A percentile compares a stretch with the other conserved stretches of the same genome.
Conservation (phyloP, 495 filamentous ascomycete genomes). For the Endocarpon pusillum region DNA sequence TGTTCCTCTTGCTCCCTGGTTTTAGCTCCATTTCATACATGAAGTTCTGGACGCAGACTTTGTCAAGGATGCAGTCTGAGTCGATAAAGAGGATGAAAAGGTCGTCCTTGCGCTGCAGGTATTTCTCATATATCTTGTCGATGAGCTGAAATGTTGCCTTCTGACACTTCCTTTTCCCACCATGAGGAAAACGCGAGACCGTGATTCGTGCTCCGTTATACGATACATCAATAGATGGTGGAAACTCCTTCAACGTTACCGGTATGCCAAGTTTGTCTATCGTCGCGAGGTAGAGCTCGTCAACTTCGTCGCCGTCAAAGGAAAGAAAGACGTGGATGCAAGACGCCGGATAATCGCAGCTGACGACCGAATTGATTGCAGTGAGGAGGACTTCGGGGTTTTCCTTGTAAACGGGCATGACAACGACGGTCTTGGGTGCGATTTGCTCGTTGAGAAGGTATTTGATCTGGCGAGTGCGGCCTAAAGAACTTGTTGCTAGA, state of each 20-base stretch:
- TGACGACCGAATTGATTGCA: constrained; percentile 81
- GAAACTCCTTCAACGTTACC: constrained; percentile 57
- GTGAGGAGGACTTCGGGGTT: constrained; percentile 70
- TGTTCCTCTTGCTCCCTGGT: constrained; percentile 78
- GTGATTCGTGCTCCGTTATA: constrained; percentile 76
- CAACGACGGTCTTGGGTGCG: constrained; percentile 88
- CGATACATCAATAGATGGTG: constrained; percentile 76
- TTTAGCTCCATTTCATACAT: constrained; percentile 99
- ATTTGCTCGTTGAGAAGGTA: constrained; percentile 65
- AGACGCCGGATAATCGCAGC: constrained; percentile 83
- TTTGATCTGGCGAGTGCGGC: constrained; percentile 66
- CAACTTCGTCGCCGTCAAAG: constrained; percentile 79
- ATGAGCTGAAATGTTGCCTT: constrained; percentile 91
- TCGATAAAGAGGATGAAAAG: constrained; percentile 96
- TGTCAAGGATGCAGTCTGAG: constrained; percentile 91
- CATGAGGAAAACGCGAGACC: constrained; percentile 82
- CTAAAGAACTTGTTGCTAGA: constrained; percentile 69
- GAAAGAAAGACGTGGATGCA: constrained; percentile 96
- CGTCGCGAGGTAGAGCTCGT: constrained; percentile 78
- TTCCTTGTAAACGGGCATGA: constrained; percentile 97
- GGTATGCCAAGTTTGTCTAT: constrained; percentile 80
- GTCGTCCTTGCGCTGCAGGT: constrained; percentile 76
- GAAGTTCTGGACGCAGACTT: constrained; percentile 89
- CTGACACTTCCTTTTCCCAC: constrained; percentile 86
- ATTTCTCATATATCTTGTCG: constrained; percentile 81